phyloP scores from a whole-genome alignment of 2,329 filamentous ascomycete species.

The Colletotrichum lupini region DNA sequence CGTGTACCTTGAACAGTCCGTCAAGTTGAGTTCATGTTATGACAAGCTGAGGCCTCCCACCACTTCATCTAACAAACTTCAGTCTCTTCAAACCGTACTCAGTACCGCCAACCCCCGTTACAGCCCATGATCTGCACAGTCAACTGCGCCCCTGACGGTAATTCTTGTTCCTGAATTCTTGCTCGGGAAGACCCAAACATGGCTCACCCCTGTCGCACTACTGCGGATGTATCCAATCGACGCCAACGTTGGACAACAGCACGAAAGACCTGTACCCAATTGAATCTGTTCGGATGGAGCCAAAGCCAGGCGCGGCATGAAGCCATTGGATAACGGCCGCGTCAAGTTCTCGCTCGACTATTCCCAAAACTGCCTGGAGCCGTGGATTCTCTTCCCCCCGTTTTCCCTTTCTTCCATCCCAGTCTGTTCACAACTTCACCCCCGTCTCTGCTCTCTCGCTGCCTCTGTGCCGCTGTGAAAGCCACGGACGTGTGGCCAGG shows the following conservation, averaged over 20 bases:
- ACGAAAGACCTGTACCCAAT: constrained; percentile 4
- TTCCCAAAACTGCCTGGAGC: constrained; percentile 18
- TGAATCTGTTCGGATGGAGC: not conserved
- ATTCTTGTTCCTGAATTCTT: constrained; percentile 31
- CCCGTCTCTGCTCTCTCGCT: not conserved
- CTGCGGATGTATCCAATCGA: constrained; percentile 21
- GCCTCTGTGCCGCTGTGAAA: constrained; percentile 3
- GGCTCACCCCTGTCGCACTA: constrained; percentile 3
- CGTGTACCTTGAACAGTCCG: not conserved
- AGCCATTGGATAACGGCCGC: constrained; percentile 24
- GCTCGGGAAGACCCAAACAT: constrained; percentile 6
- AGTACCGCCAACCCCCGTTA: not conserved
- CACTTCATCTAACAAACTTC: constrained; percentile 2
- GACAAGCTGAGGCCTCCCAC: not conserved
- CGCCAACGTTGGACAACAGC: constrained; percentile 1
- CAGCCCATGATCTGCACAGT: constrained; percentile 20
- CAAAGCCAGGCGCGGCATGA: constrained; percentile 23
- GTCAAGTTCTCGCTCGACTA: constrained; percentile 20
- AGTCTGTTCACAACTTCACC: not conserved
- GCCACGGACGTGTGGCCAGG: not conserved
- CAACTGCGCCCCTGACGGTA: constrained; percentile 34
- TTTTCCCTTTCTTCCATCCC: constrained; percentile 3
- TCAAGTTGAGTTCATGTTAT: not conserved
- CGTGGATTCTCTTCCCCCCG: not conserved
- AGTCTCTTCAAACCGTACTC: not conserved